phyloP scores from a whole-genome alignment of 768 basidiomycete genomes.

The Boletellus ananiceps region DNA sequence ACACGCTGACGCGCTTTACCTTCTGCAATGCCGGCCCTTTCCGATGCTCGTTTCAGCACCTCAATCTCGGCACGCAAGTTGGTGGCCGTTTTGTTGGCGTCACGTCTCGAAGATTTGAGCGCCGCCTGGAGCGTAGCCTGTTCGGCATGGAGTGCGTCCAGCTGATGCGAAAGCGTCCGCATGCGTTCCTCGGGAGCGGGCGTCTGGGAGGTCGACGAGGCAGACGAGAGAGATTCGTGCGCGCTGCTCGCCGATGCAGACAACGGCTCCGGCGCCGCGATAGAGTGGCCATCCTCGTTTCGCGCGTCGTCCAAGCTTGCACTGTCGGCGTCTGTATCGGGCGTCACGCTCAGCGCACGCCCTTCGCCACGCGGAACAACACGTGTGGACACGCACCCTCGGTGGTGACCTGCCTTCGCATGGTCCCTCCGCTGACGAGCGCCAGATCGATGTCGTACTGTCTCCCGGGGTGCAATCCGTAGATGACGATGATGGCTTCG shows the following conservation, averaged over 20 bases:
- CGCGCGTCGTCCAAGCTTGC: slow-evolving; percentile 20
- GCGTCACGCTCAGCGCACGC: slow-evolving; percentile 1
- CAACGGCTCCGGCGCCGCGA: slow-evolving; percentile 9
- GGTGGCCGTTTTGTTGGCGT: slow-evolving; percentile 80
- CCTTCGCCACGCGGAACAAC: background rate
- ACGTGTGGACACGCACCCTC: slow-evolving; percentile 41
- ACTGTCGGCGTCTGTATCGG: slow-evolving; percentile 18
- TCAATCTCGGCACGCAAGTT: slow-evolving; percentile 82
- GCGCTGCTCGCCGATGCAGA: slow-evolving; percentile 28
- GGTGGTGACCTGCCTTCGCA: slow-evolving; percentile 64
- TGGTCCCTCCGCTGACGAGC: slow-evolving; percentile 59
- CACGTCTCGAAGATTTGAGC: slow-evolving; percentile 74
- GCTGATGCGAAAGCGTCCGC: slow-evolving; percentile 58
- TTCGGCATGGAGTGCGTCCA: slow-evolving; percentile 60
- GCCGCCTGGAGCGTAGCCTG: slow-evolving; percentile 61
- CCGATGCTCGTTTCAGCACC: slow-evolving; percentile 73
- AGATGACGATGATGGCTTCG: slow-evolving; percentile 88
- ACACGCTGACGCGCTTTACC: slow-evolving; percentile 81
- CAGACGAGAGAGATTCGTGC: slow-evolving; percentile 15
- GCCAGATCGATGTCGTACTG: slow-evolving; percentile 89
- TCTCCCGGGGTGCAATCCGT: slow-evolving; percentile 81
- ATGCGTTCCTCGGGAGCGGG: slow-evolving; percentile 63
- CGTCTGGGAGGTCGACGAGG: slow-evolving; percentile 24
- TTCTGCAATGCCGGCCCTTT: slow-evolving; percentile 73
- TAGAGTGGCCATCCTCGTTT: slow-evolving; percentile 13